phyloP scores from a whole-genome alignment of 352 stramenopile species.

The Blastocystis hominis region DNA sequence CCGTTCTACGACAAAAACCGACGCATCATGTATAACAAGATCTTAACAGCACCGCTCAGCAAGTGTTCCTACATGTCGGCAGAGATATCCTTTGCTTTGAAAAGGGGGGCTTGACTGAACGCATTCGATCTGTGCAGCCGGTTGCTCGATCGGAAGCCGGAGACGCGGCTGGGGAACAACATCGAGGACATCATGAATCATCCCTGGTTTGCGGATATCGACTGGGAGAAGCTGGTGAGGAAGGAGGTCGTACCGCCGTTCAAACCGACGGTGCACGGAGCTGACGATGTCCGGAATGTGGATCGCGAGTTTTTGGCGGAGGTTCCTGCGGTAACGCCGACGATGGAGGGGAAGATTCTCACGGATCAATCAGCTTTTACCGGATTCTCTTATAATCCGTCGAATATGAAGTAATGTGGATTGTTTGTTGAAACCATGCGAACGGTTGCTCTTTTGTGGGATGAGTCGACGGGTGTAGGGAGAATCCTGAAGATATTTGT shows the following conservation, averaged over 20 bases:
- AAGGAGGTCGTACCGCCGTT: slow-evolving; percentile 80
- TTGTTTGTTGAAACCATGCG: background rate
- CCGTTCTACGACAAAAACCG: slow-evolving; percentile 83
- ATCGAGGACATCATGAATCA: slow-evolving; percentile 82
- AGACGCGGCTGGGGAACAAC: slow-evolving; percentile 64
- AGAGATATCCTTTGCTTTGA: background rate
- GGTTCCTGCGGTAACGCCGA: slow-evolving; percentile 71
- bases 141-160: slow-evolving; percentile 59
- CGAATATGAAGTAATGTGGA: background rate
- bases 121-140: slow-evolving; percentile 58
- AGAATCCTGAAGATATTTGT: too few relatives aligned
- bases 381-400: slow-evolving; percentile 74
- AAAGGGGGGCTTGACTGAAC: too few relatives aligned
- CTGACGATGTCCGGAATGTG: slow-evolving; percentile 63
- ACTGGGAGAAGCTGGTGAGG: slow-evolving; percentile 76
- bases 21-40: slow-evolving; percentile 72
- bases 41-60: slow-evolving; percentile 75
- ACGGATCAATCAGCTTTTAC: slow-evolving; percentile 79
- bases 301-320: slow-evolving; percentile 81
- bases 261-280: slow-evolving; percentile 81
- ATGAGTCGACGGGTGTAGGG: too few relatives aligned
- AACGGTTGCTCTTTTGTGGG: too few relatives aligned
- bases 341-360: slow-evolving; percentile 64
- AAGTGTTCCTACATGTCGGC: slow-evolving; percentile 73
- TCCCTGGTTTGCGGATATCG: slow-evolving; percentile 80